Percentiles rank a stretch among this genome's conserved stretches.
phyloP scores from a whole-genome alignment of 2,329 filamentous ascomycete species.

The Apiospora arundinis region DNA sequence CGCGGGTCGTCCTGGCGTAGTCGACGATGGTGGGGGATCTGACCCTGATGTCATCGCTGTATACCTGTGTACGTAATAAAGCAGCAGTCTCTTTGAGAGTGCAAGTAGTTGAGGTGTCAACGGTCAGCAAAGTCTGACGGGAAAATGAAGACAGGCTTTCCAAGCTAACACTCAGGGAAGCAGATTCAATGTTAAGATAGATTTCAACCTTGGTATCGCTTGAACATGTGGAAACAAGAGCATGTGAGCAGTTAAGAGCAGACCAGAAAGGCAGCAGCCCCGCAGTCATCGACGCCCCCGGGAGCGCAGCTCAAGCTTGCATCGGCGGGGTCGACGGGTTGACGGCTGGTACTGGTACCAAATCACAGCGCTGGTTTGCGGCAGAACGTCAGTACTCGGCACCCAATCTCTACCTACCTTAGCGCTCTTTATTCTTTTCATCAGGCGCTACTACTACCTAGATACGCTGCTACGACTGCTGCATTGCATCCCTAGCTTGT shows the following conservation, averaged over 20 bases:
- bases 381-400: neutral
- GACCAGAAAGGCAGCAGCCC: neutral
- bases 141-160: neutral
- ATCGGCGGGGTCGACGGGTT: neutral
- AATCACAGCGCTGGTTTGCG: neutral
- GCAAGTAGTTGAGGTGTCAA: neutral
- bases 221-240: slow-evolving; percentile 15
- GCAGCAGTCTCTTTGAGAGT: neutral
- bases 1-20: slow-evolving; percentile 46
- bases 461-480: neutral
- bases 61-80: neutral
- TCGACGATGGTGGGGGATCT: slow-evolving; percentile 28
- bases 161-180: neutral
- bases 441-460: neutral
- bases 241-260: slow-evolving; percentile 12
- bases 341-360: neutral
- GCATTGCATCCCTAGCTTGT: neutral
- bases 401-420: neutral
- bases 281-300: slow-evolving; percentile 6
- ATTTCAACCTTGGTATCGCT: neutral
- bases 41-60: slow-evolving; percentile 41
- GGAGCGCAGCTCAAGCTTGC: neutral
- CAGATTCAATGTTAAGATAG: neutral
- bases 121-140: neutral
- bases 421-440: too few species aligned